Evolutionary conservation across 2,329 filamentous ascomycete species (phyloP), one percentile per base, ranked within the genome.

Genomic region (Ascochyta clinopodiicola): DNA sequence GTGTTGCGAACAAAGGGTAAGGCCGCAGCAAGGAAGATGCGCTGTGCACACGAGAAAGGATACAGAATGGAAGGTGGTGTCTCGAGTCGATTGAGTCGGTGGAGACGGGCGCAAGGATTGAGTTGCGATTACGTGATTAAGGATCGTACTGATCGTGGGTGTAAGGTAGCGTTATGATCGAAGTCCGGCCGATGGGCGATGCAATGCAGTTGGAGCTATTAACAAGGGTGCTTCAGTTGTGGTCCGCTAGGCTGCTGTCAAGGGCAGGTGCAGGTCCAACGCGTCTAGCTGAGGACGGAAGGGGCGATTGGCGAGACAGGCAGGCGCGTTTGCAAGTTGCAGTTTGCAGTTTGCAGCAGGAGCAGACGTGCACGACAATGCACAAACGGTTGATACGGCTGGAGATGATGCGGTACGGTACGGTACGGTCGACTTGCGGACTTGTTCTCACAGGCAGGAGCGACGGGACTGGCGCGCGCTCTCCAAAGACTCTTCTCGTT

Each of bases 401-500:
- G 61, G 27, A 9, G 27, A 58, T 57, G 46, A 46, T 44, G 27
- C 17, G 17, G 17, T 17, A 17, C 17, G 17, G 17, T 17, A 53
- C 44, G 55, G 56, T 51, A 59, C 57, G 59, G 68, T 66, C 62
- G 65, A 60, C 56, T 60, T 60, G 66, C 64, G 62, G n/a, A 22
- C 15, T 59, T 66, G 60, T 64, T 60, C 59, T 58, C 63, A 60
- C 53, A 60, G 49, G 51, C 49, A 55, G 64, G 70, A 75, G 72
- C 71, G 69, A 70, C 72, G 71, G 69, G 58, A 69, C 72, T 73
- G 69, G 72, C 70, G 71, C 65, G 71, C 67, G 71, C 70, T 71
- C 70, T 71, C 67, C 57, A 58, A 56, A 51, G 57, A 68, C 69
- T 72, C 70, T 62, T 54, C 56, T 56, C 61, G 59, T 62, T 65